Base-by-base conservation (phyloP, 2,329 filamentous ascomycete species). In the Raffaelea arxii region DNA sequence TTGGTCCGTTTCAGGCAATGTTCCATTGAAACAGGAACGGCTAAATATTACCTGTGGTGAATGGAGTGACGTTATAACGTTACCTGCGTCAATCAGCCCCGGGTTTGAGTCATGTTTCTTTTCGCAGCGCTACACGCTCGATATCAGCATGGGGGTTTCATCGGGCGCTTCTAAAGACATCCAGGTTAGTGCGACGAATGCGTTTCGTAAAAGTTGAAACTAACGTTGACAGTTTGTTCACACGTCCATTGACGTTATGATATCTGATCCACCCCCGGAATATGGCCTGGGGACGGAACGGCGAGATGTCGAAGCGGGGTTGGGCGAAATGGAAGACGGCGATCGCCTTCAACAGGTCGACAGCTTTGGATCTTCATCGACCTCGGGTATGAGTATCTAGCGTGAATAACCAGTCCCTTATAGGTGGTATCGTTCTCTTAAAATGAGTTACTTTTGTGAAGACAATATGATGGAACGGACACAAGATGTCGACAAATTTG, bases 31-130 rank as follows among this genome's bases (percentile, higher is more conserved):
- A 6, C 21, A 41, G 5, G 46, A 48, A 11, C 38, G 30, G 10
- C 25, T 48, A 14, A 36, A 46, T 22, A 32, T 50, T 19, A 41
- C 44, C 2, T 42, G 38, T 4, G 42, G 35, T 12, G n/a, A 43
- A 16, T 48, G 24, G 19, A 25, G 14, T 19, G 19, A 18, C 19
- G 3, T 21, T 38, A 19, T 16, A 7, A 12, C 12, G 32, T 24
- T 11, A 12, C 42, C 22, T 5, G n/a, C 14, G 27, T 27, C n/a
- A 12, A 44, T 23, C 3, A 32, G 37, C 6, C 37, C 42, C 23
- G 46, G 43, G 43, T 50, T 50, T 30, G 22, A 25, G 16, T 39
- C 49, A 10, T 47, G 49, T 43, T 50, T 43, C 30, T 25, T 44
- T 2, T 50, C 49, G 42, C 46, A 43, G 18, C 16, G n/a, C 2